Percentiles rank a stretch among this genome's conserved stretches.
These are phyloP conservation scores for Elaphomyces granulatus DNA, from an alignment of 495 filamentous ascomycete species.

Conservation along the genomic window DNA sequence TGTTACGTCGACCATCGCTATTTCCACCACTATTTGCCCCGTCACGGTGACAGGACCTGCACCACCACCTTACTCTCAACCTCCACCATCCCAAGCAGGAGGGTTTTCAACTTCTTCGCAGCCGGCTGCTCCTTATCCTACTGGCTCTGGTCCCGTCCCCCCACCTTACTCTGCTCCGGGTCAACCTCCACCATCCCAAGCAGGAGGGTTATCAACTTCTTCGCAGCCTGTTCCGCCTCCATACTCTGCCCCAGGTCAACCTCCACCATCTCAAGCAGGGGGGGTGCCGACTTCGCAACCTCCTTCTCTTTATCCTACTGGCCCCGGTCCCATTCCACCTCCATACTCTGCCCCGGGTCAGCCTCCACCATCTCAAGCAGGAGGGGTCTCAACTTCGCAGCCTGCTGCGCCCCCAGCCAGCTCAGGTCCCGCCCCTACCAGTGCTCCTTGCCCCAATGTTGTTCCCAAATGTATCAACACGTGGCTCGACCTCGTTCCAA, in stretches of 20 bases:
- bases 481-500: conserved; percentile 53
- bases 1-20: conserved; percentile 39
- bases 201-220: background rate
- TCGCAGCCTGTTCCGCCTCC: background rate
- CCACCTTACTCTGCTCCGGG: conserved; percentile 1
- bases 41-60: conserved; percentile 26
- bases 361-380: background rate
- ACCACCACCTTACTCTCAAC: no score
- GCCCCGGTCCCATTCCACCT: no score
- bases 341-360: background rate
- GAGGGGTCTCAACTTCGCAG: no score
- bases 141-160: background rate
- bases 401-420: background rate
- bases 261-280: no score
- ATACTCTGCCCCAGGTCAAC: background rate
- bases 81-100: conserved; percentile 1
- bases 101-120: background rate
- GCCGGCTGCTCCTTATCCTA: background rate
- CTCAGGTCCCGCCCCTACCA: conserved; percentile 9
- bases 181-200: background rate
- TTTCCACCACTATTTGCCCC: conserved; percentile 47
- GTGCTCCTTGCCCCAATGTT: conserved; percentile 46
- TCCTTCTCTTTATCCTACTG: background rate
- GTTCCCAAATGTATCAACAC: conserved; percentile 91
- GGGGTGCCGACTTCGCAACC: background rate